Evolutionary conservation across 2,329 filamentous ascomycete species (phyloP), one percentile per base, ranked within the genome.

Genomic region (Colletotrichum siamense): DNA sequence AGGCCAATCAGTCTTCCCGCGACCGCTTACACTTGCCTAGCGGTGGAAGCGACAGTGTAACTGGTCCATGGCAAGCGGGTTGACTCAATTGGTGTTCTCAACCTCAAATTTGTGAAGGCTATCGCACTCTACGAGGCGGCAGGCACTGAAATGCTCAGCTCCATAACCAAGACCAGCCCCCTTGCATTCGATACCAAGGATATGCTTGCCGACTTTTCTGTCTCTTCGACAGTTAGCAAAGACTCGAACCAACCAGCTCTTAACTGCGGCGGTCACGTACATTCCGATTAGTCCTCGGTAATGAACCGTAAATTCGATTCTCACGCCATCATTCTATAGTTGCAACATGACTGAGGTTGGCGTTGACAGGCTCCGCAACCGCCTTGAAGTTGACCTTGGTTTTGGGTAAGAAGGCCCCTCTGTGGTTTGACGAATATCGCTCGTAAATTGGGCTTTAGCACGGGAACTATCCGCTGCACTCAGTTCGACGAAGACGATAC

Each of bases 1-100:
- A 75, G 87, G 84, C 78, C 81, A 87, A 64, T 83, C 82, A 69
- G 83, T 88, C 75, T 86, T 85, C 84, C 87, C 57, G 85, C 82
- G 9, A 80, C 82, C 4, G 85, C 84, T 34, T 80, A 81, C 24
- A 78, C 83, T 1, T 80, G 83, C n/a, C 81, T 85, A 72, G 79
- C 77, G 10, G 66, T 79, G 8, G 79, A 65, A 34, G 62, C 34
- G 6, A 30, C 34, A 28, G 15, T 30, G 2, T 16, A 49, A 22
- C 4, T 49, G 16, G 44, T 22, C 15, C 9, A 18, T 16, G 16
- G 44, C 7, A 49, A 49, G 44, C 16, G 1, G 44, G 15, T n/a
- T 10, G 9, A 49, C 44, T 49, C 16, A 22, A 7, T 49, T 49
- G 4, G n/a, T 49, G 16, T 49, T 22, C 9, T 49, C 16, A 22